These are phyloP conservation scores for Sphagnurus paluster DNA, from an alignment of 1,284 basidiomycete genomes.

Conservation along the genomic window DNA sequence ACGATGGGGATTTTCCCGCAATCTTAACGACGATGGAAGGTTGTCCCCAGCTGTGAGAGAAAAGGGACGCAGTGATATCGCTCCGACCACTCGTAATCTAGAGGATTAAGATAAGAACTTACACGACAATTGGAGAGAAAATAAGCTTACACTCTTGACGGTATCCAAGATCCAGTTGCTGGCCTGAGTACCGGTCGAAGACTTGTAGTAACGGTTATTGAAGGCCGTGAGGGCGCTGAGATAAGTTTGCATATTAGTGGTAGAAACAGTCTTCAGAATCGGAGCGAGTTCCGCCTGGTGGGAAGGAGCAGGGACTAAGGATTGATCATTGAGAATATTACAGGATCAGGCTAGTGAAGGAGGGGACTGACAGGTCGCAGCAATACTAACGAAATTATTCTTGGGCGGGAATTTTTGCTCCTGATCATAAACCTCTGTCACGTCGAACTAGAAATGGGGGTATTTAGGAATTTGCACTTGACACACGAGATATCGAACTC, in stretches of 20 bases:
- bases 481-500: conserved; percentile 9
- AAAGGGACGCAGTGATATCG: conserved; percentile 52
- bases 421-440: conserved; percentile 56
- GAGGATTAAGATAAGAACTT: background rate
- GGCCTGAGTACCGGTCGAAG: conserved; percentile 39
- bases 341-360: background rate
- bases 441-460: conserved; percentile 36
- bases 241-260: conserved; percentile 40
- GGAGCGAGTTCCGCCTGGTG: conserved; percentile 36
- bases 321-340: conserved; percentile 7
- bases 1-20: conserved; percentile 33
- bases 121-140: background rate
- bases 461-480: background rate
- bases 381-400: conserved; percentile 22
- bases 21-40: conserved; percentile 64
- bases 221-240: conserved; percentile 39
- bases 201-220: conserved; percentile 48
- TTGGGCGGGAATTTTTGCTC: conserved; percentile 28
- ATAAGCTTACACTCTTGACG: conserved; percentile 27
- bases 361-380: conserved; percentile 28
- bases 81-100: conserved; percentile 39
- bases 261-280: conserved; percentile 40
- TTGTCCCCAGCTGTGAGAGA: conserved; percentile 66
- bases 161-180: conserved; percentile 40
- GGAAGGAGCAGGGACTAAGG: conserved; percentile 38